Base-by-base conservation (phyloP, 1,284 basidiomycete species). In the Lentinula novae-zelandiae region DNA sequence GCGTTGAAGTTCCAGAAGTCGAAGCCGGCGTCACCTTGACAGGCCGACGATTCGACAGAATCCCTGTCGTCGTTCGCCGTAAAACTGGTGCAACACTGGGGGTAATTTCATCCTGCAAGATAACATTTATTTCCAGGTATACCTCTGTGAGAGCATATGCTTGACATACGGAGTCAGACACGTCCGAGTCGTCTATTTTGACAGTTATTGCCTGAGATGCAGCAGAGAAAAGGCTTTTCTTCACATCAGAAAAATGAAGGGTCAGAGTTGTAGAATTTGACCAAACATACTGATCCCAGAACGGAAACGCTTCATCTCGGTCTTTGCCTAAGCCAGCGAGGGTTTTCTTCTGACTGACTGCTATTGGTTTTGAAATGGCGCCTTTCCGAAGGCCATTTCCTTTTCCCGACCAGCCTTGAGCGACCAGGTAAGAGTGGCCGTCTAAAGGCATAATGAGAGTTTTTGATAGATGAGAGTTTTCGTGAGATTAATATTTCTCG, bases 241-340 rank as follows among this genome's bases (percentile, higher is more conserved):
- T 27, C 58, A 51, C 36, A 0, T 59, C 20, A 50, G 31, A 34
- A 34, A 50, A 33, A 50, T n/a, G 5, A 15, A 9, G 20, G 6
- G 9, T 54, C 17, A 7, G 5, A 3, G 15, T 17, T 55, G 52
- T 61, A 60, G 27, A 27, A 27, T 27, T 27, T 27, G 27, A 27
- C 27, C 27, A 27, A 53, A 82, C 89, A 72, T 68, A 95, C 93
- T 95, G 92, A 72, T 97, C 94, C 94, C 94, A 97, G 83, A 96
- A 97, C 53, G 93, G 92, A 70, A 95, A 94, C 0, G 92, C 92
- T 67, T 95, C 93, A 70, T 96, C 94, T 64, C 94, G 82, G 73
- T 96, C 93, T 72, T 93, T 94, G 59, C 95, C 95, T 58, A 97
- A 75, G 1, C 95, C 95, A 15, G 84, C 76, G 20, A 96, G 78